phyloP scores from a whole-genome alignment of 2,329 filamentous ascomycete genomes.

The Helminthosporium solani region DNA sequence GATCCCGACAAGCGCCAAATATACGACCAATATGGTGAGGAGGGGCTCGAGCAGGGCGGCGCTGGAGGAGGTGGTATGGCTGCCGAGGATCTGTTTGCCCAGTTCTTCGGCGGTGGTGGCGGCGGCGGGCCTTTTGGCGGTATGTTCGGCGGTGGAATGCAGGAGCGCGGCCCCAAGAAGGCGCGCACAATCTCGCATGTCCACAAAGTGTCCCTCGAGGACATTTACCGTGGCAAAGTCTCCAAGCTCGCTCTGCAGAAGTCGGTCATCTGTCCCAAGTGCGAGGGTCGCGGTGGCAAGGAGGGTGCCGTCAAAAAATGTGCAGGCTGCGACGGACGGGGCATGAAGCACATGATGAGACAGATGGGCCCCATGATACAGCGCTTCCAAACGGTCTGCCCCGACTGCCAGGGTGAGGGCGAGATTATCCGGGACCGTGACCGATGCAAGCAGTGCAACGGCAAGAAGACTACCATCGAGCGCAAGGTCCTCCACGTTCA shows the following conservation, averaged over 20 bases:
- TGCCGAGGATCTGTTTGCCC: slow-evolving; percentile 92
- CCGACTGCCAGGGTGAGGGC: slow-evolving; percentile 95
- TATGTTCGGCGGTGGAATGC: slow-evolving; percentile 66
- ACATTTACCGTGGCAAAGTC: slow-evolving; percentile 96
- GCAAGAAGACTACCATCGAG: slow-evolving; percentile 98
- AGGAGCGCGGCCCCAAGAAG: slow-evolving; percentile 80
- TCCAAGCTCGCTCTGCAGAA: slow-evolving; percentile 97
- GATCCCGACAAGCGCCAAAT: slow-evolving; percentile 87
- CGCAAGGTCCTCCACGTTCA: slow-evolving; percentile 98
- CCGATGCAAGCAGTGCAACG: slow-evolving; percentile 91
- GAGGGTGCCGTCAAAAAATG: slow-evolving; percentile 97
- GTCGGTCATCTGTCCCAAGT: slow-evolving; percentile 94
- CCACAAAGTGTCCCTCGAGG: slow-evolving; percentile 96
- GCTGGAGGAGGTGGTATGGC: slow-evolving; percentile 81
- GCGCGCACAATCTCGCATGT: slow-evolving; percentile 96
- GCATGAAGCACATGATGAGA: slow-evolving; percentile 99
- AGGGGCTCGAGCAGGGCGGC: slow-evolving; percentile 84
- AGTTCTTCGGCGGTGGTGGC: slow-evolving; percentile 84
- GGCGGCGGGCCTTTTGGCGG: slow-evolving; percentile 69
- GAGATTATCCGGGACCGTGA: slow-evolving; percentile 97
- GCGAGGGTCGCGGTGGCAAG: slow-evolving; percentile 91
- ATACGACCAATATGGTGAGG: slow-evolving; percentile 98
- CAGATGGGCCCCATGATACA: slow-evolving; percentile 99
- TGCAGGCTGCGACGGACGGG: slow-evolving; percentile 83
- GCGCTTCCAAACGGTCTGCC: slow-evolving; percentile 98